phyloP scores from a whole-genome alignment of 768 basidiomycete species.

The Chiua virens region DNA sequence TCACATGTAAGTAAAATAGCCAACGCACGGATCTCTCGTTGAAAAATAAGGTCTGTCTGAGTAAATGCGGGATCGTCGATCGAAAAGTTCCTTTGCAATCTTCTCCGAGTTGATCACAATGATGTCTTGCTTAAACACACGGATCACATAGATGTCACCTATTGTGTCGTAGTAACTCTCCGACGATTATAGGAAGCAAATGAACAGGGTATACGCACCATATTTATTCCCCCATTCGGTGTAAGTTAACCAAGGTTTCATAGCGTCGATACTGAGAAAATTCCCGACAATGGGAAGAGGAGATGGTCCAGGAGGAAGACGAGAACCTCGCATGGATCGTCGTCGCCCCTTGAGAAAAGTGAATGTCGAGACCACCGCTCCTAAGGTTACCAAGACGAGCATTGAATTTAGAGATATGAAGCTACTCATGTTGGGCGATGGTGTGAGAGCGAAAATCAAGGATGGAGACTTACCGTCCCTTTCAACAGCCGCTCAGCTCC shows the following conservation, averaged over 20 bases:
- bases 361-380: neutral
- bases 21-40: conserved; percentile 15
- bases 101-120: conserved; percentile 26
- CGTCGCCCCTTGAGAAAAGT: neutral
- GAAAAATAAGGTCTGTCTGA: conserved; percentile 26
- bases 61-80: conserved; percentile 25
- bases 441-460: neutral
- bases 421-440: too few relatives aligned
- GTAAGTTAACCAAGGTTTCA: too few relatives aligned
- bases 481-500: too few relatives aligned
- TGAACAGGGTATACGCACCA: neutral
- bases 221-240: too few relatives aligned
- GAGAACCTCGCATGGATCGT: neutral
- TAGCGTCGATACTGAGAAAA: too few relatives aligned
- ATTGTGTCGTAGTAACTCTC: neutral
- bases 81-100: conserved; percentile 28
- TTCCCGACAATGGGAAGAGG: conserved; percentile 1
- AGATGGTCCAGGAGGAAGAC: conserved; percentile 15
- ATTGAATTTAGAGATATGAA: neutral
- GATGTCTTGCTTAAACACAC: conserved; percentile 21
- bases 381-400: neutral
- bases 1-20: neutral
- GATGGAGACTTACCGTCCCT: too few relatives aligned
- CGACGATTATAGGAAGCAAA: neutral
- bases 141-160: conserved; percentile 22